These are phyloP conservation scores for Sanghuangporus baumii DNA, from an alignment of 1,284 basidiomycete genomes.

Conservation along the genomic window DNA sequence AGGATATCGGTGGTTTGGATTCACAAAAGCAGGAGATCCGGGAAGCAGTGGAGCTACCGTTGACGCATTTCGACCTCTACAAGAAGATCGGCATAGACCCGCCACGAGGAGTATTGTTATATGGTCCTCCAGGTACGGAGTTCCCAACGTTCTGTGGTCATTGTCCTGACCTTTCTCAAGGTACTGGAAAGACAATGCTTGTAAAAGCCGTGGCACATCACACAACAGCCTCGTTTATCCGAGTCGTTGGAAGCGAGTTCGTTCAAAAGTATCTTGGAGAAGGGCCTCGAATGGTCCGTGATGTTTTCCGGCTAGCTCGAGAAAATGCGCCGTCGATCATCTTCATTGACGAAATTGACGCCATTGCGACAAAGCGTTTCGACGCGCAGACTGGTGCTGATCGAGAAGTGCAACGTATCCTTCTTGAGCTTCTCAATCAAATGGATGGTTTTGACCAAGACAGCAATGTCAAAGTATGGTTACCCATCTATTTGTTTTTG, in stretches of 20 bases:
- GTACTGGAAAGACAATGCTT: slow-evolving; percentile 99
- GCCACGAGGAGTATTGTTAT: slow-evolving; percentile 88
- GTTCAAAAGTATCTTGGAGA: slow-evolving; percentile 99
- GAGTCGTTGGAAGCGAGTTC: slow-evolving; percentile 97
- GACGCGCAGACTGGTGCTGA: slow-evolving; percentile 99
- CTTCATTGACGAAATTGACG: slow-evolving; percentile 99
- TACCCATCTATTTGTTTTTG: background rate
- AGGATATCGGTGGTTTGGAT: slow-evolving; percentile 96
- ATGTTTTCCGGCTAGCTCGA: slow-evolving; percentile 95
- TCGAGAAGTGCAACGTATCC: slow-evolving; percentile 97
- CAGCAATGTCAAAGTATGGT: slow-evolving; percentile 90
- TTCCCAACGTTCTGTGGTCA: background rate
- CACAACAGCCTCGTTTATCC: slow-evolving; percentile 95
- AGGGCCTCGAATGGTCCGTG: slow-evolving; percentile 99
- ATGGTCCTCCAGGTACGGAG: slow-evolving; percentile 81
- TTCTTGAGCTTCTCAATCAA: slow-evolving; percentile 97
- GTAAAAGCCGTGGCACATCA: slow-evolving; percentile 98
- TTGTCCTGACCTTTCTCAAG: slow-evolving; percentile 35
- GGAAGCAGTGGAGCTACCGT: slow-evolving; percentile 97
- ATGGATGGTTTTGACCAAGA: slow-evolving; percentile 99
- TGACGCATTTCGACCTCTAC: slow-evolving; percentile 97
- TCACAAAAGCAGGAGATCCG: slow-evolving; percentile 98
- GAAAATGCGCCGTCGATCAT: slow-evolving; percentile 99
- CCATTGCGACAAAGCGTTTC: slow-evolving; percentile 99
- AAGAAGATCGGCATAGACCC: slow-evolving; percentile 99